Percentiles rank a stretch among this genome's conserved stretches.
These are phyloP conservation scores for Trichoderma sp. DNA, from an alignment of 2,329 filamentous ascomycete genomes.

Conservation along the genomic window DNA sequence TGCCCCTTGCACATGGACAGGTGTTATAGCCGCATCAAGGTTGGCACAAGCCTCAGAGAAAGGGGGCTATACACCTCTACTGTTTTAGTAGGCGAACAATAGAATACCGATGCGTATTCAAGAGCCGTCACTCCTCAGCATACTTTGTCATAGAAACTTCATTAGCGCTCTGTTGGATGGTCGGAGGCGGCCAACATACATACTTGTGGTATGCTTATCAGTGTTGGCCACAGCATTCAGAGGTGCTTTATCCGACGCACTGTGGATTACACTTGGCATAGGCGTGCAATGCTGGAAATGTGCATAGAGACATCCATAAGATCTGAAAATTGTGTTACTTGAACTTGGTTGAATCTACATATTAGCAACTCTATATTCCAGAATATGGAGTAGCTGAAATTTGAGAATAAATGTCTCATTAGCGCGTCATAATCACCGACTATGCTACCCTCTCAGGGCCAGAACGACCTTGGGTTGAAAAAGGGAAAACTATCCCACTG, in stretches of 20 bases:
- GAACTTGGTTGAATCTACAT: background rate
- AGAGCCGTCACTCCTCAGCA: background rate
- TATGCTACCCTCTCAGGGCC: background rate
- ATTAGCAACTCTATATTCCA: background rate
- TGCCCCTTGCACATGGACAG: background rate
- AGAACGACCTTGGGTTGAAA: conserved; percentile 7
- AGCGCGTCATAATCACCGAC: too few species aligned
- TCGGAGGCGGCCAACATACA: background rate
- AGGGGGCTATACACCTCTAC: background rate
- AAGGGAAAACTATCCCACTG: conserved; percentile 35
- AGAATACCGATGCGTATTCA: background rate
- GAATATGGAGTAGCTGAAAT: background rate
- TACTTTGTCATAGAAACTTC: background rate
- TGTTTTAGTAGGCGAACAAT: background rate
- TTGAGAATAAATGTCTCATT: background rate
- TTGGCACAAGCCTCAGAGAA: background rate
- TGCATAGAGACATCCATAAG: background rate
- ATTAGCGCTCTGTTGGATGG: background rate
- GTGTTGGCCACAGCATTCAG: background rate
- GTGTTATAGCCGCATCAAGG: conserved; percentile 11
- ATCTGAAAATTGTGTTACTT: background rate
- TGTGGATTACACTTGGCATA: background rate
- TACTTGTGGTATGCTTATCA: background rate
- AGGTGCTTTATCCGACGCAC: background rate
- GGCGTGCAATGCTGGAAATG: background rate